Percentiles rank a stretch among this genome's conserved stretches.
Evolutionary conservation across 768 basidiomycete species (phyloP).

Genomic region (Serendipita indica): DNA sequence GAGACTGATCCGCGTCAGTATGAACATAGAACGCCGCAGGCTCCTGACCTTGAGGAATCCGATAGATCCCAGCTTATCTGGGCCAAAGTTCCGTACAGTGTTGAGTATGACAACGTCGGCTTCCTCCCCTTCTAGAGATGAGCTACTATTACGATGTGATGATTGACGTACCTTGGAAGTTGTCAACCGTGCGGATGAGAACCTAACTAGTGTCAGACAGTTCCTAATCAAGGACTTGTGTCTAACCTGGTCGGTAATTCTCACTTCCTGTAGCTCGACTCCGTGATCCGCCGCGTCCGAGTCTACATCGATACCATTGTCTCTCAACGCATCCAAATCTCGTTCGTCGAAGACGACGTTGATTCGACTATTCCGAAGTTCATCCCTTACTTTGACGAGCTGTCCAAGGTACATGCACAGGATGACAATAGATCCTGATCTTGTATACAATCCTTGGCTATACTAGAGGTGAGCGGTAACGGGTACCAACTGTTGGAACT

Average conservation of each 20-base stretch:
- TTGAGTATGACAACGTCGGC: constrained; percentile 55
- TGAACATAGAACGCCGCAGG: not conserved
- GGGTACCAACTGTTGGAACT: not conserved
- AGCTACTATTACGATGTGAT: not conserved
- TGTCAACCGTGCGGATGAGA: constrained; percentile 58
- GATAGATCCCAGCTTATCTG: constrained; percentile 25
- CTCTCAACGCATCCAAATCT: constrained; percentile 45
- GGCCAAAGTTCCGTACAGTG: constrained; percentile 55
- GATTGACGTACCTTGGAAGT: constrained; percentile 46
- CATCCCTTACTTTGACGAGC: constrained; percentile 31
- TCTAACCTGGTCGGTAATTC: not conserved
- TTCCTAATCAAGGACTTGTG: constrained; percentile 39
- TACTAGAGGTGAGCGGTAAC: not conserved
- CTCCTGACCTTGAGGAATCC: constrained; percentile 54
- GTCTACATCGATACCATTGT: constrained; percentile 26
- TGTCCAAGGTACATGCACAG: constrained; percentile 42
- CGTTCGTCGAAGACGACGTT: constrained; percentile 54
- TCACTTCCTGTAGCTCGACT: not conserved
- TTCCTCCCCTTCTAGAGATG: constrained; percentile 17
- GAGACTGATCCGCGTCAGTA: constrained; percentile 17
- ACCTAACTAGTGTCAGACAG: constrained; percentile 28
- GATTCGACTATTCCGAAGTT: constrained; percentile 29
- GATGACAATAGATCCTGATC: constrained; percentile 37
- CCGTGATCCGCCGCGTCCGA: constrained; percentile 20
- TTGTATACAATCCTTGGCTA: constrained; percentile 35